Evolutionary conservation across 148 eudicot genomes (phyloP).

Genomic region (Polygonum maritimum): DNA sequence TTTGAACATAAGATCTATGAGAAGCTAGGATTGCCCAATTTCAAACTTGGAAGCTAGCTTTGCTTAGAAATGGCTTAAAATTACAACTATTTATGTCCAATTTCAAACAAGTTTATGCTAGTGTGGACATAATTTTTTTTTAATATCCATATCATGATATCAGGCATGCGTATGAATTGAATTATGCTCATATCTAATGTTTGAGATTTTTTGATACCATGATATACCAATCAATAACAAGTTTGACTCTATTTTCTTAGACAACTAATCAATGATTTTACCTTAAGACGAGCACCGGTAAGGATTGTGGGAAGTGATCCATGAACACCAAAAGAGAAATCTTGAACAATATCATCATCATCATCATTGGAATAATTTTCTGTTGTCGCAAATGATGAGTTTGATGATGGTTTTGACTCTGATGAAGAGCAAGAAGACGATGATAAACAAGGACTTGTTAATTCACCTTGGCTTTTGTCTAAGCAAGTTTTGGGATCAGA

Average conservation of each 20-base stretch:
- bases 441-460: not conserved
- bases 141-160: no score
- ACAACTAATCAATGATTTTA: not conserved
- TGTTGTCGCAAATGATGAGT: not conserved
- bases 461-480: not conserved
- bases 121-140: no score
- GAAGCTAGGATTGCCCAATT: not conserved
- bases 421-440: not conserved
- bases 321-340: conserved; percentile 6
- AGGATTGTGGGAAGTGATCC: conserved; percentile 3
- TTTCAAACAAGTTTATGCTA: no score
- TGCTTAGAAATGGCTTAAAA: not conserved
- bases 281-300: not conserved
- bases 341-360: conserved; percentile 1
- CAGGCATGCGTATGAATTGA: no score
- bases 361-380: not conserved
- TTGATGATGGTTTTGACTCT: not conserved
- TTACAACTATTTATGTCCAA: no score
- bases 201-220: no score
- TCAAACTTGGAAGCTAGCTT: not conserved
- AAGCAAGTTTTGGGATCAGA: not conserved
- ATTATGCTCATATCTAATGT: no score
- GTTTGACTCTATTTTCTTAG: not conserved
- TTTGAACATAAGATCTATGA: not conserved
- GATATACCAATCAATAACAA: no score